phyloP scores from a whole-genome alignment of 2,329 filamentous ascomycete species.

The Fusarium sp. region DNA sequence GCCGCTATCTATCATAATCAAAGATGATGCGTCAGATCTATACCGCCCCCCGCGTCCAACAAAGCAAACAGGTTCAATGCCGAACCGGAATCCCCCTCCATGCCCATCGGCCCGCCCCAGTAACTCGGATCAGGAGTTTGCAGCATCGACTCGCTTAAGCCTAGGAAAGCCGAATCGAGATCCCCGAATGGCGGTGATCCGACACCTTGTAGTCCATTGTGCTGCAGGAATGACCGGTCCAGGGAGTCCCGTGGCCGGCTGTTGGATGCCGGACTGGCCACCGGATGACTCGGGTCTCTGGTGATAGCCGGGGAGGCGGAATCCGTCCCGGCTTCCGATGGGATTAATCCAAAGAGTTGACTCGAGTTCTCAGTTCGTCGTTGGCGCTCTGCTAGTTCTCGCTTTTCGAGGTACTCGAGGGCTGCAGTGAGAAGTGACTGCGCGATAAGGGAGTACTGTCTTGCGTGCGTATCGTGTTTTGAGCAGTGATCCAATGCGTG shows the following conservation, averaged over 20 bases:
- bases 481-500: slow-evolving; percentile 62
- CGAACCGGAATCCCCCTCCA: slow-evolving; percentile 57
- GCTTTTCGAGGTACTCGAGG: slow-evolving; percentile 60
- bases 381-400: slow-evolving; percentile 59
- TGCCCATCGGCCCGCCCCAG: slow-evolving; percentile 52
- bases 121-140: slow-evolving; percentile 57
- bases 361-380: slow-evolving; percentile 63
- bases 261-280: slow-evolving; percentile 28
- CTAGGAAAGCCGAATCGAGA: slow-evolving; percentile 54
- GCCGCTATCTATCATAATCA: slow-evolving; percentile 17
- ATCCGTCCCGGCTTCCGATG: slow-evolving; percentile 35
- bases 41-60: slow-evolving; percentile 64
- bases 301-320: slow-evolving; percentile 19
- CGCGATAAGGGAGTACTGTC: slow-evolving; percentile 65
- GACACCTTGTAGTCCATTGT: slow-evolving; percentile 42
- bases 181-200: slow-evolving; percentile 51
- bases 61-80: slow-evolving; percentile 64
- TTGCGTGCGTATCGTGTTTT: slow-evolving; percentile 61
- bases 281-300: slow-evolving; percentile 21
- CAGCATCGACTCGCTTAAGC: slow-evolving; percentile 52
- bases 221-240: slow-evolving; percentile 44
- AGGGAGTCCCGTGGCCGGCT: slow-evolving; percentile 39
- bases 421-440: slow-evolving; percentile 62
- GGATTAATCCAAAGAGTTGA: slow-evolving; percentile 63
- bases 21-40: slow-evolving; percentile 60